phyloP scores from a whole-genome alignment of 805 yeast genomes.

The Hanseniaspora guilliermondii region DNA sequence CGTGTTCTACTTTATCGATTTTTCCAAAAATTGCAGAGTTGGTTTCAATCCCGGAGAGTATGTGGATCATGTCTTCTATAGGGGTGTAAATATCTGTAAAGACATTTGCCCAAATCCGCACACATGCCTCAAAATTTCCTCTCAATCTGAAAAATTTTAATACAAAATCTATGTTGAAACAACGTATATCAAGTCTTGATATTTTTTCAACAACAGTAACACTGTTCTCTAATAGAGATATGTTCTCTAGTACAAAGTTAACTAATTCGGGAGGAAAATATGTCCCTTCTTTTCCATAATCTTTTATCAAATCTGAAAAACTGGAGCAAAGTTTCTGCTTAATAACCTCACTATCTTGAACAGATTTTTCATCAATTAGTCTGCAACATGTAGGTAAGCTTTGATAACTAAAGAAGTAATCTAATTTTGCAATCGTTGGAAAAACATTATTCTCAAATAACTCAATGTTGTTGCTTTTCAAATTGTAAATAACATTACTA shows the following conservation, averaged over 20 bases:
- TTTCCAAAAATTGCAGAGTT: conserved; percentile 17
- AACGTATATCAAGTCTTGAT: conserved; percentile 41
- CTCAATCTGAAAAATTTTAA: conserved; percentile 47
- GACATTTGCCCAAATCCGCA: conserved; percentile 57
- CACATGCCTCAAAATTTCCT: conserved; percentile 26
- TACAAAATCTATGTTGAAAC: conserved; percentile 69
- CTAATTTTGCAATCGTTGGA: neutral
- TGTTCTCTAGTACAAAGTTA: neutral
- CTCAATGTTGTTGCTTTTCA: neutral
- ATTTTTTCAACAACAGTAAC: neutral
- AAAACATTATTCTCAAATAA: neutral
- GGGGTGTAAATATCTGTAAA: conserved; percentile 66
- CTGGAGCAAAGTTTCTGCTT: neutral
- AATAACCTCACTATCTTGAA: neutral
- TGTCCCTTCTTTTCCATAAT: neutral
- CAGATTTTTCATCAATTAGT: neutral
- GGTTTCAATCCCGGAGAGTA: conserved; percentile 22
- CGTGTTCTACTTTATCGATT: conserved; percentile 13
- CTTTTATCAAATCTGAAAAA: neutral
- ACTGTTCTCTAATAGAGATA: neutral
- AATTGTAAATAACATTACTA: conserved; percentile 22
- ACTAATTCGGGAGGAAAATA: conserved; percentile 3
- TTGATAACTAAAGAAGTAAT: neutral
- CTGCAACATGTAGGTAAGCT: neutral
- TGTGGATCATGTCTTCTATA: conserved; percentile 40